Percentiles rank a stretch among this genome's conserved stretches.
Conservation (phyloP, 768 basidiomycete species). For the Sporobolomyces phaffii region DNA sequence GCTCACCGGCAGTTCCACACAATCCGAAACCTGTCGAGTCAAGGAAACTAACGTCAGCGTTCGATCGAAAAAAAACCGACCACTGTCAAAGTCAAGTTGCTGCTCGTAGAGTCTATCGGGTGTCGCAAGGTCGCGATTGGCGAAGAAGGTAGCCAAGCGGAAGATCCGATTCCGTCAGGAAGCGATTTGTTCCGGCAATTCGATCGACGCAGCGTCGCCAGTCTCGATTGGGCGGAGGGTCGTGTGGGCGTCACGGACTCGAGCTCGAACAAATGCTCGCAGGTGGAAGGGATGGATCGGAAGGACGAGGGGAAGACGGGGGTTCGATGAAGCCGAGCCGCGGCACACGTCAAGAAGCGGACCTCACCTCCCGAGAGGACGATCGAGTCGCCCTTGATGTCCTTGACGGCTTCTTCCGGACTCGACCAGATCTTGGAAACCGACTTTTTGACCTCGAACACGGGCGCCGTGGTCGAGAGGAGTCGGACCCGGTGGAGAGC, state of each 20-base stretch:
- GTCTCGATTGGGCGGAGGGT: background rate
- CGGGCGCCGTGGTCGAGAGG: conserved; percentile 4
- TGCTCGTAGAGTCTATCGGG: too few relatives aligned
- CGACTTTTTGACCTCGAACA: conserved; percentile 23
- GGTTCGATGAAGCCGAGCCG: conserved; percentile 5
- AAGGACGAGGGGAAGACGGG: too few relatives aligned
- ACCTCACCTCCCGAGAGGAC: conserved; percentile 72
- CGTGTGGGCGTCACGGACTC: background rate
- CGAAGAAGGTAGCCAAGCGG: too few relatives aligned
- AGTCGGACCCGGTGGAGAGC: background rate
- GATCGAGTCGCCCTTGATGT: conserved; percentile 70
- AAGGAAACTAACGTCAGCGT: too few relatives aligned
- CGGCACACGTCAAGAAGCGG: background rate
- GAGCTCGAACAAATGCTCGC: too few relatives aligned
- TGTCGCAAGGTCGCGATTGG: too few relatives aligned
- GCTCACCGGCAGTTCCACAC: conserved; percentile 77
- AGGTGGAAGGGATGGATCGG: too few relatives aligned
- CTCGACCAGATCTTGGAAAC: conserved; percentile 64
- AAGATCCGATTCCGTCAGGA: background rate
- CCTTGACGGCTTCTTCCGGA: conserved; percentile 73
- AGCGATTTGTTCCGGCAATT: background rate
- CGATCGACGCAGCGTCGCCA: background rate
- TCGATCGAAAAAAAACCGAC: too few relatives aligned
- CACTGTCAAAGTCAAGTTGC: too few relatives aligned
- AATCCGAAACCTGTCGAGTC: conserved; percentile 74